Evolutionary conservation across 176 grass and related monocot genomes (phyloP), one percentile per base, ranked within the genome.

Genomic region (Saccharum spontaneum): DNA sequence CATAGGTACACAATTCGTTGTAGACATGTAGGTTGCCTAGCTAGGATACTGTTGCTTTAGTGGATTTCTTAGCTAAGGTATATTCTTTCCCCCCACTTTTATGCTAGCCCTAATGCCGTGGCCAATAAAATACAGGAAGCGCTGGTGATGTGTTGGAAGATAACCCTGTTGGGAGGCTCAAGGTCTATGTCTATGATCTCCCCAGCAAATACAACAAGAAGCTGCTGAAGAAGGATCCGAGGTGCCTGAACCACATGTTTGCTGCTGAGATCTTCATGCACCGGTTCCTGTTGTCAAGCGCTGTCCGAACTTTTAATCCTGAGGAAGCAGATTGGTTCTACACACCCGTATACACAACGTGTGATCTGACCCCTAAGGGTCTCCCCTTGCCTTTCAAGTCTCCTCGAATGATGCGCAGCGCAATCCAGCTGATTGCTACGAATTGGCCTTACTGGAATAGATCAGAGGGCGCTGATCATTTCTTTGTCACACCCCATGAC

Each of bases 181-280:
- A 98, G 81, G 95, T 98, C 36, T 98, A 75, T 71, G 89, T 98
- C 16, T 98, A 98, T 80, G 89, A 95, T 22, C 80, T 98, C 46
- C 92, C 95, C 3, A 84, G 89, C 80, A 98, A 98, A 46, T 98
- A 98, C 92, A 95, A 98, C 82, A 94, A 89, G 55, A 94, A 93
- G 75, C 77, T 86, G 76, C 70, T 95, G 48, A 86, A 94, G 75
- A 98, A 95, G 45, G 95, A 98, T 22, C 89, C 92, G 50, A 80
- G 95, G 79, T 98, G 95, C 79, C 85, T 98, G 66, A 98, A 86
- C 70, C 95, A 98, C 54, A 98, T 98, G 95, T 98, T 98, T 24
- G 95, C 92, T 0, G 95, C 92, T 0, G 95, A 98, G 85, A 92
- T 98, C 52, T 95, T 95, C 87, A 94, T 98, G 90, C 95, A 98